phyloP scores from a whole-genome alignment of 192 early-diverging fungal genomes.

The Mortierella claussenii region DNA sequence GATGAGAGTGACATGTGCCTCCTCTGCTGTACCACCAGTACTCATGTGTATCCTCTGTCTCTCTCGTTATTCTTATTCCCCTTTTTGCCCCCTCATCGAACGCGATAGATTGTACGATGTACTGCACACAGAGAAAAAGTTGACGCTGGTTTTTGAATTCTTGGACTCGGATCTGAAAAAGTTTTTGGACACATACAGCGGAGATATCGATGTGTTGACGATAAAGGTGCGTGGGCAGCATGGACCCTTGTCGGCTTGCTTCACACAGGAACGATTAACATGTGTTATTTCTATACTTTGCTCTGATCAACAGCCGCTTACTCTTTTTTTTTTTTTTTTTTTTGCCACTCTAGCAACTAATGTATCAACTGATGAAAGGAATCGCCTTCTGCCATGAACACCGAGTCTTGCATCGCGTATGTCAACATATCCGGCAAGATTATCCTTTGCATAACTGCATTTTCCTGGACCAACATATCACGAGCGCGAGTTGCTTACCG shows the following conservation, averaged over 20 bases:
- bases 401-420: constrained; percentile 92
- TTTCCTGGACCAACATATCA: no score
- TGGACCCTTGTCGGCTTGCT: no score
- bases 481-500: no score
- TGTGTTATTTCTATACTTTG: not conserved
- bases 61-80: not conserved
- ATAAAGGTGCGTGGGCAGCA: constrained; percentile 88
- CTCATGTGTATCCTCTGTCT: not conserved
- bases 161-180: constrained; percentile 99
- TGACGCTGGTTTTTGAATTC: constrained; percentile 98
- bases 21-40: not conserved
- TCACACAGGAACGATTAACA: no score
- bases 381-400: constrained; percentile 98
- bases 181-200: constrained; percentile 91
- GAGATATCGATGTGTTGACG: constrained; percentile 80
- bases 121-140: constrained; percentile 95
- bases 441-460: no score
- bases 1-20: not conserved
- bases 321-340: not conserved
- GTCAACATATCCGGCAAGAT: no score
- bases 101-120: constrained; percentile 90
- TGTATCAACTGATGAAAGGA: constrained; percentile 97
- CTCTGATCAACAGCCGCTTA: not conserved
- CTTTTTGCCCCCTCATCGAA: not conserved
- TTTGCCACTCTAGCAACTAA: constrained; percentile 75